phyloP scores from a whole-genome alignment of 139 green algal species.

The Zygnema circumcarinatum region DNA sequence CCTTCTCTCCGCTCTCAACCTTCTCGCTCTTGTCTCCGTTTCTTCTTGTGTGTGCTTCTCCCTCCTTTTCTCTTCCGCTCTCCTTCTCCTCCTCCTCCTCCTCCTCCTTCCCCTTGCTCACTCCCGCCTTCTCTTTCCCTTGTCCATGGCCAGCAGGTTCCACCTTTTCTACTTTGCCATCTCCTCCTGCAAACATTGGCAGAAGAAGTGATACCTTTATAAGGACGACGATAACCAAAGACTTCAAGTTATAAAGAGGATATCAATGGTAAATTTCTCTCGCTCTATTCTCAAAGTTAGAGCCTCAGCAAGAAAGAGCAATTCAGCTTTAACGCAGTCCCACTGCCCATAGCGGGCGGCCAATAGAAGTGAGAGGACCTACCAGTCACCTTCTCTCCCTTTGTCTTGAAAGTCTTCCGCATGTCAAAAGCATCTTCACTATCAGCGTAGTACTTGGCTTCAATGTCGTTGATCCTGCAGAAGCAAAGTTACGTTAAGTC shows the following conservation, averaged over 20 bases:
- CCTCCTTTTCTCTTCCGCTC: too few species aligned
- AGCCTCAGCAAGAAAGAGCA: not conserved
- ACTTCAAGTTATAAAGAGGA: not conserved
- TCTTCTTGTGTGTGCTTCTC: too few species aligned
- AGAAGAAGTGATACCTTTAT: not conserved
- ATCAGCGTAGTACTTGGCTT: conserved; percentile 98
- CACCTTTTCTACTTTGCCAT: not conserved
- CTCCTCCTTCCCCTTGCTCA: not conserved
- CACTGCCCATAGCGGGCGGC: not conserved
- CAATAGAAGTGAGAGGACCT: not conserved
- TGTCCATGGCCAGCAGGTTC: not conserved
- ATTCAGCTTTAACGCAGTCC: not conserved
- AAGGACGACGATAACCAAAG: not conserved
- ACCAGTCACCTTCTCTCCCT: not conserved
- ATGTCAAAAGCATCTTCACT: conserved; percentile 97
- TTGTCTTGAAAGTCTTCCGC: conserved; percentile 59
- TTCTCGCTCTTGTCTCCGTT: not conserved
- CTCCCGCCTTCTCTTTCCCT: not conserved
- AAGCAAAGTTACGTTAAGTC: too few species aligned
- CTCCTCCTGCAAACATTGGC: not conserved
- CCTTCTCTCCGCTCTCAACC: too few species aligned
- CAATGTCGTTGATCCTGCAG: conserved; percentile 85
- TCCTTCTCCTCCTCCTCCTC: conserved; percentile 1
- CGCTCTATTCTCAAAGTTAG: not conserved
- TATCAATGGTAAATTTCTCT: not conserved